Evolutionary conservation across 148 eudicot species (phyloP), one percentile per base, ranked within the genome.

Genomic region (Vaccinium corymbosum): DNA sequence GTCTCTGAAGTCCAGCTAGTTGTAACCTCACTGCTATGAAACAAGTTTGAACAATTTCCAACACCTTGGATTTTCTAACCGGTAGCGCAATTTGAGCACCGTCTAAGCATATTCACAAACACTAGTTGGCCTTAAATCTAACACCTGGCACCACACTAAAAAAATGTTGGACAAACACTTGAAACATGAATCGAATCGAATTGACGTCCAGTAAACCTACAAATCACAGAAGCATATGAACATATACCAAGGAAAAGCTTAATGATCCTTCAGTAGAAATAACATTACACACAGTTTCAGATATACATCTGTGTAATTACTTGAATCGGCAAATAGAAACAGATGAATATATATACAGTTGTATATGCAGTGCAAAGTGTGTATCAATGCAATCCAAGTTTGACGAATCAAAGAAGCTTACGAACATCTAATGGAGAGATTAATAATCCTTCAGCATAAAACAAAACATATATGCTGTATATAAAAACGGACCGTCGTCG

Each of bases 11-110:
- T 82, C 59, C 89, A 83, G 84, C 77, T 84, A 64, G 91, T 72
- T 79, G 87, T 82, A 32, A 81, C 84, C 76, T 93, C 89, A 79
- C 85, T 73, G 74, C 91, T 91, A 82, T 80, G 77, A 51, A 89
- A 73, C 80, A 89, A 82, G 87, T 77, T 87, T 14, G 93, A 88
- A 32, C 35, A 32, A 32, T 32, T 32, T 32, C 35, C 35, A 32
- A 32, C 35, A 32, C 82, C 81, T 42, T 6, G 74, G 19, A 22
- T 35, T 52, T 76, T 50, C 27, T 59, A 55, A 68, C 29, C 17
- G 19, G 56, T 86, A 76, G 50, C 19, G 3, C 77, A 49, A 51
- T 15, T 32, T 66, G 48, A 72, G 70, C 29, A 48, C n/a, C 6
- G 17, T 9, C 53, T 19, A 29, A 35, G 48, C 20, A 25, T 61